A percentile compares a stretch with the other conserved stretches of the same genome.
These are phyloP conservation scores for Chionographis japonica DNA, from an alignment of 106 monocot species.

Conservation along the genomic window DNA sequence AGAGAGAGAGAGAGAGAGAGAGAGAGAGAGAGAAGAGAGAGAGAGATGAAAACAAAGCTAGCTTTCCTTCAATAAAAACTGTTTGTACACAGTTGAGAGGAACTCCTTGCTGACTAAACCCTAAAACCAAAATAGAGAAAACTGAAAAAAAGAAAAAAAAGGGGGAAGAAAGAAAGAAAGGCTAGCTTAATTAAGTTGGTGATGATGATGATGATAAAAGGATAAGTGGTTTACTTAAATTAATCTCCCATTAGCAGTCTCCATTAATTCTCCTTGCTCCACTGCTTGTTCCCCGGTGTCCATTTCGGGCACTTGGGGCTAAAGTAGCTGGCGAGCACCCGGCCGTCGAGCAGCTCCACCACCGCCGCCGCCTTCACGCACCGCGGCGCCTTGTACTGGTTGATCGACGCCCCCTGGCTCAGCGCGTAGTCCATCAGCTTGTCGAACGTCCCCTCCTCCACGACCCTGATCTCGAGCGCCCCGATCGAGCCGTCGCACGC, in stretches of 20 bases:
- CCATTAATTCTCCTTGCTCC: slow-evolving; percentile 26
- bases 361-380: slow-evolving; percentile 47
- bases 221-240: too few relatives aligned
- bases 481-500: slow-evolving; percentile 68
- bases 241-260: too few relatives aligned
- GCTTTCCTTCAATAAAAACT: too few relatives aligned
- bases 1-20: too few relatives aligned
- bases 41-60: not conserved
- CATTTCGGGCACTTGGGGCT: slow-evolving; percentile 83
- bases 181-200: too few relatives aligned
- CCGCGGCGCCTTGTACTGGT: slow-evolving; percentile 91
- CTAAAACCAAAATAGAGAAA: not conserved
- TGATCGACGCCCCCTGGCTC: slow-evolving; percentile 68
- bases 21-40: too few relatives aligned
- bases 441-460: slow-evolving; percentile 77
- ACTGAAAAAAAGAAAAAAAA: not conserved
- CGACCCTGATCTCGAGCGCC: slow-evolving; percentile 66
- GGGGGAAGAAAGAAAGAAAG: not conserved
- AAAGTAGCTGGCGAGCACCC: slow-evolving; percentile 44
- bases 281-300: slow-evolving; percentile 52
- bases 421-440: slow-evolving; percentile 81
- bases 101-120: not conserved
- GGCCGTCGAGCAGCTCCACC: slow-evolving; percentile 56
- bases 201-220: too few relatives aligned
- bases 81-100: too few relatives aligned